Evolutionary conservation across 768 basidiomycete genomes (phyloP).

Genomic region (Leccinellum albellum): DNA sequence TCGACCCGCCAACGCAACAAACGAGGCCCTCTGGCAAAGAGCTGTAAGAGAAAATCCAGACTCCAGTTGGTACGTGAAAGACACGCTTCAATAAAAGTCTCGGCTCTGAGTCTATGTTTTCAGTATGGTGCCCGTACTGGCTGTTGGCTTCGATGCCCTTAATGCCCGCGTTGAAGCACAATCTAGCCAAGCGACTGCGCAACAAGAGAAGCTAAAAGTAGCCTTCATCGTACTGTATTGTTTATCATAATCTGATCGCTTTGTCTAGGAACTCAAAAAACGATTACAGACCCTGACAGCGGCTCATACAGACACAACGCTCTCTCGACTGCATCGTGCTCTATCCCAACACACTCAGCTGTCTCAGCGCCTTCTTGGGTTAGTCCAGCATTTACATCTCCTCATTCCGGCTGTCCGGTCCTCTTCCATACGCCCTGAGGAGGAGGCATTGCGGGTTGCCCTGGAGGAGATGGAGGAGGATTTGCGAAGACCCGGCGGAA

Average conservation of each 20-base stretch:
- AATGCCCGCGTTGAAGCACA: slow-evolving; percentile 78
- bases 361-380: slow-evolving; percentile 60
- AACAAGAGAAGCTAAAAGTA: slow-evolving; percentile 65
- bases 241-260: slow-evolving; percentile 5
- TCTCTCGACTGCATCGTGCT: slow-evolving; percentile 63
- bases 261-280: slow-evolving; percentile 57
- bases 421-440: slow-evolving; percentile 72
- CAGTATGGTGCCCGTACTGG: slow-evolving; percentile 77
- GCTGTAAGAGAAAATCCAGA: slow-evolving; percentile 81
- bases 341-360: slow-evolving; percentile 64
- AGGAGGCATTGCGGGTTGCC: slow-evolving; percentile 66
- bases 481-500: slow-evolving; percentile 47
- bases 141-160: slow-evolving; percentile 78
- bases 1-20: slow-evolving; percentile 66
- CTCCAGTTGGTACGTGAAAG: slow-evolving; percentile 54
- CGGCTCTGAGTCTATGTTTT: slow-evolving; percentile 1
- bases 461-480: slow-evolving; percentile 78
- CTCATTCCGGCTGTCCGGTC: slow-evolving; percentile 75
- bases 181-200: slow-evolving; percentile 56
- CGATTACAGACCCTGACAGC: slow-evolving; percentile 59
- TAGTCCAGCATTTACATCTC: slow-evolving; percentile 75
- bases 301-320: slow-evolving; percentile 62
- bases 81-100: background rate
- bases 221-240: background rate
- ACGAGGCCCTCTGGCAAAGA: slow-evolving; percentile 74